Evolutionary conservation across 106 monocot species (phyloP), one percentile per base, ranked within the genome.

Genomic region (Posidonia australis): DNA sequence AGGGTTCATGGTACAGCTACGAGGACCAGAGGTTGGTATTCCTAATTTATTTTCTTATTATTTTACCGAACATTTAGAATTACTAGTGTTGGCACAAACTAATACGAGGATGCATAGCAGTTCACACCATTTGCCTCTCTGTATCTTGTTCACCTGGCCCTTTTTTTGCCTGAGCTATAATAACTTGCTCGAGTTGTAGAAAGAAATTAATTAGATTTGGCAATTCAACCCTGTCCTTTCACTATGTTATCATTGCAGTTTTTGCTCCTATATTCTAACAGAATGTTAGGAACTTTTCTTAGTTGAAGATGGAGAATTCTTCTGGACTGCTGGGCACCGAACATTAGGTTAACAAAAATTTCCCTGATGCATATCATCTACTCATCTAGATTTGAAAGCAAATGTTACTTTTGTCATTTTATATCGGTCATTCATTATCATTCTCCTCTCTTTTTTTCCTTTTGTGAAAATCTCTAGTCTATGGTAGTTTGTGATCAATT

Each of bases 11-110:
- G 75, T 75, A 75, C 31, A 75, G 75, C 42, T 75, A 77, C 53
- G 72, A 72, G 41, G 94, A 96, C 10, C 79, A 80, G 54, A 90
- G 94, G 94, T 96, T 49, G 28, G 58, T 18, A 58, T 28, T 32
- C 7, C 44, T n/a, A 46, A 58, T 54, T 58, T 19, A n/a, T n/a
- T 7, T 58, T 29, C 28, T 21, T 62, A 21, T 21, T 62, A 19
- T 62, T 44, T 42, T 19, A 4, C 36, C 7, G 7, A 36, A 36
- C 7, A 7, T 36, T 36, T 36, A 36, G 7, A 36, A 36, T 36
- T 7, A 36, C 36, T 2, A 36, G 7, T 36, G 2, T 36, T 36
- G 5, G 5, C 36, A 36, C 5, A 36, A n/a, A n/a, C n/a, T n/a
- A n/a, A 36, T 36, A 36, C 7, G 36, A 7, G 36, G 7, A 36